phyloP scores from a whole-genome alignment of 208 protist species.

The Acanthamoeba culbertsoni region DNA sequence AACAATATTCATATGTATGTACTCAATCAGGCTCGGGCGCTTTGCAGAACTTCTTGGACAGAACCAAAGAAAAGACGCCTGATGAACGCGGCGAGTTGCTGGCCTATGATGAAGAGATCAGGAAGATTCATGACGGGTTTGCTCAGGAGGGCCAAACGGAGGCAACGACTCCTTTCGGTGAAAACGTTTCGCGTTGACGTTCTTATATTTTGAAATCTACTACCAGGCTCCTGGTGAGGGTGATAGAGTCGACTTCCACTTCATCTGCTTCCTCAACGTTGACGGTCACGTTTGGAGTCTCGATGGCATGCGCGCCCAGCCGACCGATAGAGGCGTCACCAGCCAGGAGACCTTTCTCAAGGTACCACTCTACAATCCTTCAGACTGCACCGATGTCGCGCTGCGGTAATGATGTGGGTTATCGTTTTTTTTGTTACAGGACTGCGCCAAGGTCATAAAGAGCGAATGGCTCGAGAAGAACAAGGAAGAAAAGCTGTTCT shows the following conservation, averaged over 20 bases:
- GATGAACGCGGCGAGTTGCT: not conserved
- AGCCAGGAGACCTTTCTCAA: constrained; percentile 33
- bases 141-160: constrained; percentile 31
- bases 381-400: not conserved
- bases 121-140: constrained; percentile 29
- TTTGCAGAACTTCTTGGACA: constrained; percentile 2
- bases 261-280: constrained; percentile 51
- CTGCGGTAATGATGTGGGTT: not conserved
- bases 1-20: not conserved
- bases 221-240: not conserved
- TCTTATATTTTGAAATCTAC: not conserved
- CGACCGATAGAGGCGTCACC: constrained; percentile 15
- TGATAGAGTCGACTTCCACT: constrained; percentile 29
- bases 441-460: constrained; percentile 46
- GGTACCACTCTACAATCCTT: not conserved
- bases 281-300: constrained; percentile 25
- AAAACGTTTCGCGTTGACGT: not conserved
- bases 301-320: constrained; percentile 32
- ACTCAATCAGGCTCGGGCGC: not conserved
- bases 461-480: constrained; percentile 39
- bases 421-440: not conserved
- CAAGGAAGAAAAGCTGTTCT: constrained; percentile 28
- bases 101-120: not conserved
- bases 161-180: not conserved
- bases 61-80: constrained; percentile 16